Conservation (phyloP, 163 green algal genomes). For the Prototheca cutis region DNA sequence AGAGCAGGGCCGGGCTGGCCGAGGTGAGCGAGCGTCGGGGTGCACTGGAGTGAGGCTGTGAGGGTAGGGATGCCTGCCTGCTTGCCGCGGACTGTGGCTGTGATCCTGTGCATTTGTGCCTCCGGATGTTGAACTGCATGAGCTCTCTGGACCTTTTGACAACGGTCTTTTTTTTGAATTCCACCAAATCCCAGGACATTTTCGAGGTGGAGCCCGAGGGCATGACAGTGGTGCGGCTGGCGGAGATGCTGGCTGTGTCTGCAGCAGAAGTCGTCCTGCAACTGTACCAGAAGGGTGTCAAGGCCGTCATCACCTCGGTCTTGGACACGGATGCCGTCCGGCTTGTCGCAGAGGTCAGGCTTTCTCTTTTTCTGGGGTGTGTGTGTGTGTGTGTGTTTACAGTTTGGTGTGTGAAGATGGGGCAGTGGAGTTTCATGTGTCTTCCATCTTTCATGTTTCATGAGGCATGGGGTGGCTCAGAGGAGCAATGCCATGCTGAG, state of each 20-base stretch:
- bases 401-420: too few species aligned
- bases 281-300: slow-evolving; percentile 96
- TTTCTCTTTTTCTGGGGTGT: background rate
- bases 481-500: too few species aligned
- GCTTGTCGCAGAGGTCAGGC: slow-evolving; percentile 46
- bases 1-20: background rate
- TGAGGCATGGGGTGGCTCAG: too few species aligned
- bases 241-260: slow-evolving; percentile 61
- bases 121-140: too few species aligned
- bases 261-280: slow-evolving; percentile 74
- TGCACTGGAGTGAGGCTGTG: too few species aligned
- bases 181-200: slow-evolving; percentile 64
- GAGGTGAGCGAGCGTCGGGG: background rate
- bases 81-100: too few species aligned
- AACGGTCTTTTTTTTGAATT: background rate
- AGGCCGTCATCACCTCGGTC: slow-evolving; percentile 76
- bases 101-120: too few species aligned
- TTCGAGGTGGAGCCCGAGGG: slow-evolving; percentile 85
- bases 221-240: slow-evolving; percentile 77
- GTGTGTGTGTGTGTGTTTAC: background rate
- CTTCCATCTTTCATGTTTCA: too few species aligned
- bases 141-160: background rate
- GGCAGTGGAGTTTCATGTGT: too few species aligned
- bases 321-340: slow-evolving; percentile 83
- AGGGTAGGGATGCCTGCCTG: too few species aligned